Evolutionary conservation across 306 rosid species (phyloP), one percentile per base, ranked within the genome.

Genomic region (Citrullus amarus): DNA sequence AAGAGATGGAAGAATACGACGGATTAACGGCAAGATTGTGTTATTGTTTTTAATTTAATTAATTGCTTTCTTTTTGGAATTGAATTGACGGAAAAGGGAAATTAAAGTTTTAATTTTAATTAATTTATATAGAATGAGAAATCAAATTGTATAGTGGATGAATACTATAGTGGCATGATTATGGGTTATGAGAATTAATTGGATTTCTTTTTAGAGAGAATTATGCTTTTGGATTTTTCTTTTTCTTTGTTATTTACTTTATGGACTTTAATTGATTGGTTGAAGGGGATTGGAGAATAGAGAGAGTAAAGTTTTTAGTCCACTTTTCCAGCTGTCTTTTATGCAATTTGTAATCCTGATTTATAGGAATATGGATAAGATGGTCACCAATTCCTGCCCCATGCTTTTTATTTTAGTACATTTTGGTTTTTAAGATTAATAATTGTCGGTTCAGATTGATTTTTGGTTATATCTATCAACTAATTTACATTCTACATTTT

Each of bases 1-100:
- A 94, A 92, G 88, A 82, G 98, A 75, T 90, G 96, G 18, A 94
- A 94, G 83, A 85, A 83, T 25, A 87, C 90, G 13, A 76, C 86
- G 68, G 87, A 83, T 83, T 82, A 67, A 80, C 82, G 60, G 63
- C 60, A 61, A 59, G 55, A 79, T 51, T 1, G 4, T 18, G 14
- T 65, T 38, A 48, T 4, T 39, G 9, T 66, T 38, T 8, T 65
- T 3, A 18, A 66, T 66, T 66, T 2, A 20, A 18, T 66, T 38
- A 10, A 39, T 66, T 59, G 2, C 16, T 62, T 62, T 32, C 0
- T 8, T 63, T 6, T 36, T 3, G 6, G 39, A 36, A 36, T 36
- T 44, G 36, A 43, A 36, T 65, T 14, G n/a, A 62, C 8, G 46
- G 20, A 65, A 38, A 34, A 65, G 18, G 20, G 65, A 1, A 10